These are phyloP conservation scores for Heliosperma pusillum DNA, from an alignment of 148 eudicot species.

Conservation along the genomic window DNA sequence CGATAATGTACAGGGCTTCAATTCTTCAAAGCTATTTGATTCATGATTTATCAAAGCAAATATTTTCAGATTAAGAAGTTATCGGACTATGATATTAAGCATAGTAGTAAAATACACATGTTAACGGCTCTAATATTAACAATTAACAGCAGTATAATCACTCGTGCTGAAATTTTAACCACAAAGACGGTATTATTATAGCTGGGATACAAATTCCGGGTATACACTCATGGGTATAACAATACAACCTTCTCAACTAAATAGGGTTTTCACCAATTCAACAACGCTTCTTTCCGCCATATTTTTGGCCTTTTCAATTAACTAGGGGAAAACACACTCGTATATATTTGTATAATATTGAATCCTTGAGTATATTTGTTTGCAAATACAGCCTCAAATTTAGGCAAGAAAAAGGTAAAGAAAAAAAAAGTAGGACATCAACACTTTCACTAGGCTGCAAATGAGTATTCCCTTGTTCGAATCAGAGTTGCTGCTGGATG, in stretches of 20 bases:
- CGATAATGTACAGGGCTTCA: not conserved
- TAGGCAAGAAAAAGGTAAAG: not conserved
- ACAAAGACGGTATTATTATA: no score
- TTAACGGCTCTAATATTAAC: no score
- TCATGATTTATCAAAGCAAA: not conserved
- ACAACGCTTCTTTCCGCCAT: not conserved
- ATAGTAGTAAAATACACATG: not conserved
- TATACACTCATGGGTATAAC: no score
- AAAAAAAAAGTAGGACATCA: not conserved
- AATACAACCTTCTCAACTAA: no score
- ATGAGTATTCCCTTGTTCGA: not conserved
- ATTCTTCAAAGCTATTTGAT: not conserved
- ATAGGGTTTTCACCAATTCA: not conserved
- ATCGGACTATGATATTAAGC: not conserved
- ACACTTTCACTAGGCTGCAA: not conserved
- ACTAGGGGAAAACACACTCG: not conserved
- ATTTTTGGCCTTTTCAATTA: not conserved
- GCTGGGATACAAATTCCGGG: no score
- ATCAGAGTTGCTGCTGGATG: not conserved
- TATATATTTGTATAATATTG: not conserved
- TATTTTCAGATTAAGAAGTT: not conserved
- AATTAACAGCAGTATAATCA: no score
- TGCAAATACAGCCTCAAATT: not conserved
- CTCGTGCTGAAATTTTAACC: no score
- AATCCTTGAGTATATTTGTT: not conserved